Evolutionary conservation across 2,329 filamentous ascomycete species (phyloP).

Genomic region (Colletotrichum agaves): DNA sequence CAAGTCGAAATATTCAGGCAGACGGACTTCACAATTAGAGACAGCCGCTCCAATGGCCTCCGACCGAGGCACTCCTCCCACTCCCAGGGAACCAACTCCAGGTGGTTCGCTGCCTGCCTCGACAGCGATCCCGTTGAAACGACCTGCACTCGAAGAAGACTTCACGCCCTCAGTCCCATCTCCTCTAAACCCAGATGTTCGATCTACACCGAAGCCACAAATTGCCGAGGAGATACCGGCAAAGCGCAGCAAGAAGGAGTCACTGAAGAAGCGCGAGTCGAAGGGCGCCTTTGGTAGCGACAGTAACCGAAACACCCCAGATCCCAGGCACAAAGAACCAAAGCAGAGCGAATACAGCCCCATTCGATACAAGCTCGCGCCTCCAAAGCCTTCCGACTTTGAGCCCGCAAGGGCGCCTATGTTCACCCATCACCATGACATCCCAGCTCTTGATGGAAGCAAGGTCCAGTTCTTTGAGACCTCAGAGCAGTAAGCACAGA

Average conservation of each 20-base stretch:
- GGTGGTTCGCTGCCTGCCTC: slow-evolving; percentile 49
- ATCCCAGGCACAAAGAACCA: slow-evolving; percentile 57
- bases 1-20: background rate
- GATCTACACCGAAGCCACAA: slow-evolving; percentile 47
- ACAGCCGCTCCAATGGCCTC: slow-evolving; percentile 45
- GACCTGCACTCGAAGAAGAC: slow-evolving; percentile 70
- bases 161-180: slow-evolving; percentile 78
- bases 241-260: slow-evolving; percentile 70
- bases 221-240: slow-evolving; percentile 47
- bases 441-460: slow-evolving; percentile 60
- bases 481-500: slow-evolving; percentile 67
- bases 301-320: slow-evolving; percentile 66
- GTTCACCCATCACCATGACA: slow-evolving; percentile 66
- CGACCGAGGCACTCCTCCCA: slow-evolving; percentile 51
- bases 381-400: slow-evolving; percentile 71
- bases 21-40: background rate
- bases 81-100: slow-evolving; percentile 55
- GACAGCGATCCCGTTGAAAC: slow-evolving; percentile 71
- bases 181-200: slow-evolving; percentile 76
- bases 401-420: slow-evolving; percentile 67
- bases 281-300: slow-evolving; percentile 60
- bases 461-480: slow-evolving; percentile 70
- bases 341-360: slow-evolving; percentile 60
- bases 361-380: slow-evolving; percentile 71
- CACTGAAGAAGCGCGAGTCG: slow-evolving; percentile 75